Evolutionary conservation across 2,329 filamentous ascomycete genomes (phyloP).

Genomic region (Malbranchea zuffiana): DNA sequence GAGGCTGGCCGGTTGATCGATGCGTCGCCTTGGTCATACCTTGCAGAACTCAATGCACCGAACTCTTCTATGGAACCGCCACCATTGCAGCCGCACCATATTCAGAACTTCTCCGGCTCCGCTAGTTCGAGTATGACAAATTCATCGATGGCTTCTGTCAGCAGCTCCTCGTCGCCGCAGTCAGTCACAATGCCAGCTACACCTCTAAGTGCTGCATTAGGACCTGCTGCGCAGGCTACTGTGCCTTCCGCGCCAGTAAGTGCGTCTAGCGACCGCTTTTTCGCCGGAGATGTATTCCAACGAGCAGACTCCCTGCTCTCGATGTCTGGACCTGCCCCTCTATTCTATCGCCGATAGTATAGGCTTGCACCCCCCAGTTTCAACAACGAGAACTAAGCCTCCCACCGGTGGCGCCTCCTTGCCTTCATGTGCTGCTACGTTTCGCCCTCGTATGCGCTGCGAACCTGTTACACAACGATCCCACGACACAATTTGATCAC

Average conservation of each 20-base stretch:
- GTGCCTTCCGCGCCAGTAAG: slow-evolving; percentile 52
- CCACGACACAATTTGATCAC: no score
- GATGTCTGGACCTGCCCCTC: slow-evolving; percentile 33
- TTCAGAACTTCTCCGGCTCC: slow-evolving; percentile 11
- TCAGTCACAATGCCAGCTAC: slow-evolving; percentile 63
- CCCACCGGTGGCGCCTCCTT: no score
- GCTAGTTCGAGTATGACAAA: slow-evolving; percentile 12
- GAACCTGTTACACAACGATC: no score
- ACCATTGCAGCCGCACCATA: slow-evolving; percentile 22
- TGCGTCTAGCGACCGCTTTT: slow-evolving; percentile 39
- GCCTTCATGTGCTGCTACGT: no score
- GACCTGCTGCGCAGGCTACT: slow-evolving; percentile 81
- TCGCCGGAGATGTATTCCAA: slow-evolving; percentile 41
- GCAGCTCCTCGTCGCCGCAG: slow-evolving; percentile 35
- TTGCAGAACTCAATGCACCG: slow-evolving; percentile 34
- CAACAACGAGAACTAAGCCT: no score
- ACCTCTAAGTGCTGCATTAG: slow-evolving; percentile 76
- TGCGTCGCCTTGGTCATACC: slow-evolving; percentile 51
- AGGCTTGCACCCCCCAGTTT: no score
- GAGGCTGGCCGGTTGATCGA: slow-evolving; percentile 66
- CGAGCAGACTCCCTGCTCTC: slow-evolving; percentile 39
- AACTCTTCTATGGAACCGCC: slow-evolving; percentile 27
- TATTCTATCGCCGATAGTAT: slow-evolving; percentile 31
- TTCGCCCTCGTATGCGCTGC: no score
- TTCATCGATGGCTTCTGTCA: slow-evolving; percentile 14